Percentiles rank a stretch among this genome's conserved stretches.
Evolutionary conservation across 306 rosid genomes (phyloP).

Genomic region (Phaseolus lunatus): DNA sequence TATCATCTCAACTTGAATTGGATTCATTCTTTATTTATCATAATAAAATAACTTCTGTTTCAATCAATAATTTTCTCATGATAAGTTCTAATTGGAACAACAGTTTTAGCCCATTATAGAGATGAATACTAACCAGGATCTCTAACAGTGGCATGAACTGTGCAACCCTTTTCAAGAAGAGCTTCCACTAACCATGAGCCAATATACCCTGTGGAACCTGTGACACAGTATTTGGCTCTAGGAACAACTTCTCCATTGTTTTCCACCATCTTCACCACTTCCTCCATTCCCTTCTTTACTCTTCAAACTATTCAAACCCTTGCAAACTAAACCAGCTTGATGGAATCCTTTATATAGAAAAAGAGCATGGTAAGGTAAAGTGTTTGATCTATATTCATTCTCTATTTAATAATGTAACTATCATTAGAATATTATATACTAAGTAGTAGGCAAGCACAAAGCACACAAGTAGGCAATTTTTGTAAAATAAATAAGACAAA

Average conservation of each 20-base stretch:
- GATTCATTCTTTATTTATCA: no score
- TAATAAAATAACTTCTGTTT: no score
- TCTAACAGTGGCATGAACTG: slow-evolving; percentile 78
- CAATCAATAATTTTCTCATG: no score
- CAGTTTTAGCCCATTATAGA: no score
- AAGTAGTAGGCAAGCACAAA: not conserved
- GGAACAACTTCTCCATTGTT: slow-evolving; percentile 24
- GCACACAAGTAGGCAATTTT: slow-evolving; percentile 3
- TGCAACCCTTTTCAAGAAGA: slow-evolving; percentile 75
- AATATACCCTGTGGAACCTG: slow-evolving; percentile 75
- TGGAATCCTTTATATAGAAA: slow-evolving; percentile 4
- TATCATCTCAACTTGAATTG: no score
- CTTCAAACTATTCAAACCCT: not conserved
- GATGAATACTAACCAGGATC: slow-evolving; percentile 62
- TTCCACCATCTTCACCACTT: slow-evolving; percentile 6
- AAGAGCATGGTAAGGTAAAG: not conserved
- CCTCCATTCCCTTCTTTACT: slow-evolving; percentile 49
- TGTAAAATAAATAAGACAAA: not conserved
- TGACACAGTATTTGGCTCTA: slow-evolving; percentile 61
- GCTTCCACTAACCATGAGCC: slow-evolving; percentile 79
- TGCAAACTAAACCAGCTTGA: not conserved
- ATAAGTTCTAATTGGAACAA: no score
- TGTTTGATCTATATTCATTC: not conserved
- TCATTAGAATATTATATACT: not conserved
- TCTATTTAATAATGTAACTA: not conserved